Base-by-base conservation (phyloP, 176 grass and related monocot species). In the Carex littledalei region DNA sequence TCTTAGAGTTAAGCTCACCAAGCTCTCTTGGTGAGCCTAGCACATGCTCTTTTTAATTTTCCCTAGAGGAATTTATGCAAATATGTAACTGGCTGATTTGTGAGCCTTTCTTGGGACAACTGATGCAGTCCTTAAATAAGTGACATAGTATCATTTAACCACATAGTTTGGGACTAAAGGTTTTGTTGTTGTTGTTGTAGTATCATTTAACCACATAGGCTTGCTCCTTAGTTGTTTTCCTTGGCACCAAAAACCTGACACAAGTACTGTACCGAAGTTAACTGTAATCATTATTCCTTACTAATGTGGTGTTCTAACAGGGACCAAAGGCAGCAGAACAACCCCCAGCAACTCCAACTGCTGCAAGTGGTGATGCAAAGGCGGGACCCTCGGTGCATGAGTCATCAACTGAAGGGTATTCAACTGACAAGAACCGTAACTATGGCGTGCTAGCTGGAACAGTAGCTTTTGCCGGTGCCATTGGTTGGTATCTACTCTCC, bases 401-500 rank as follows among this genome's bases (percentile, higher is more conserved):
- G 20, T 91, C 96, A 4, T 34, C 90, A 55, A 87, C 93, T 13
- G 49, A 84, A 41, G 87, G 88, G 41, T 59, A 61, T 53, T 99
- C 91, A 10, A 92, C 91, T 5, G 88, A 94, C 85, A 91, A 86
- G 85, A 87, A 91, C 65, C 85, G 91, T 69, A 99, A 95, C 84
- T 99, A 92, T n/a, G 89, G 81, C 13, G 90, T 95, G 18, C 16
- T 94, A 57, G 93, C 96, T 75, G 93, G 93, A 62, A 87, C 88
- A 37, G 2, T 92, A 43, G 91, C 90, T 63, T 81, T 82, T 82
- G 56, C 91, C 64, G 81, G 87, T 89, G 93, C 50, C 47, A 49
- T 99, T 67, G 91, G 93, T 63, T 98, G 95, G 95, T 98, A 98
- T 83, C 65, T 98, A 53, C 58, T 93, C 64, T 88, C 93, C 76